phyloP scores from a whole-genome alignment of 2,329 filamentous ascomycete genomes.

The Alternaria triticina region DNA sequence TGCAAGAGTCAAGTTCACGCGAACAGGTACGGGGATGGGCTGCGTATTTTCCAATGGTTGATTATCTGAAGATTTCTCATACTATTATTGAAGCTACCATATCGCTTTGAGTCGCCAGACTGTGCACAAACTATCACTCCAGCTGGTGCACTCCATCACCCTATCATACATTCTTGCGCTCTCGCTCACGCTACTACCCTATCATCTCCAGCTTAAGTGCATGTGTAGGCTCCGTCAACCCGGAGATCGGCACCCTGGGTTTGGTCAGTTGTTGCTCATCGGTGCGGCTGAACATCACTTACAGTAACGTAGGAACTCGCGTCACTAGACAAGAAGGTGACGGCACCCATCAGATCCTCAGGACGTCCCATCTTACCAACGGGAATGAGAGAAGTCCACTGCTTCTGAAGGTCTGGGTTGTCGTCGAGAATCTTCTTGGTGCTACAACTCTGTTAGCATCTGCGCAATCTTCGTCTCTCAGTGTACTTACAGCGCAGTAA shows the following conservation, averaged over 20 bases:
- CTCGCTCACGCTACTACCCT: not conserved
- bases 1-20: not conserved
- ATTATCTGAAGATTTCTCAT: not conserved
- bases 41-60: not conserved
- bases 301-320: conserved; percentile 58
- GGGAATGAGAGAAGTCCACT: conserved; percentile 92
- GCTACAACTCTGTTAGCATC: conserved; percentile 54
- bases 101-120: not conserved
- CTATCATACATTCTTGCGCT: not conserved
- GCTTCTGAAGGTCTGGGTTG: conserved; percentile 84
- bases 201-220: conserved; percentile 58
- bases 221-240: conserved; percentile 89
- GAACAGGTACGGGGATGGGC: not conserved
- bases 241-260: conserved; percentile 71
- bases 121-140: not conserved
- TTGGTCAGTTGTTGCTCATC: conserved; percentile 32
- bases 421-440: conserved; percentile 94
- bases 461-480: not conserved
- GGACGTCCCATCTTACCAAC: conserved; percentile 92
- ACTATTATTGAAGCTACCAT: not conserved
- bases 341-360: conserved; percentile 90
- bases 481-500: conserved; percentile 79
- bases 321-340: conserved; percentile 83
- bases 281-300: not conserved
- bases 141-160: not conserved